phyloP scores from a whole-genome alignment of 2,329 filamentous ascomycete genomes.

The Fusarium nisikadoi region DNA sequence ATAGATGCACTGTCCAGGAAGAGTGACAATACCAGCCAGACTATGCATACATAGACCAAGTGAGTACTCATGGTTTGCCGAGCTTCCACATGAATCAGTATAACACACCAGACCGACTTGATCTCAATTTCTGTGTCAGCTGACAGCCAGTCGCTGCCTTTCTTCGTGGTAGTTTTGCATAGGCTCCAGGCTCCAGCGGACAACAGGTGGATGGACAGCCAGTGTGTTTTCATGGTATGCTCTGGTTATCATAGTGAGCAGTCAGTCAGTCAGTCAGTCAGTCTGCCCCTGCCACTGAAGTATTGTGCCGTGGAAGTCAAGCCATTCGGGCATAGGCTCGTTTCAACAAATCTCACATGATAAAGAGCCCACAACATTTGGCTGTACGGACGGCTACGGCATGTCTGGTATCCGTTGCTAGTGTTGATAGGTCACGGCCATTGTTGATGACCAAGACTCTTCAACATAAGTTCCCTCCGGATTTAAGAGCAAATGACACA shows the following conservation, averaged over 20 bases:
- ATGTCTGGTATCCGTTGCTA: neutral
- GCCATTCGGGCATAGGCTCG: neutral
- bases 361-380: neutral
- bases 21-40: neutral
- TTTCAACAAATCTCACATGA: slow-evolving; percentile 18
- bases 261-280: neutral
- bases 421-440: neutral
- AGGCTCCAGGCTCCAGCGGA: neutral
- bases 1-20: slow-evolving; percentile 1
- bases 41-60: neutral
- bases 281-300: neutral
- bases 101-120: neutral
- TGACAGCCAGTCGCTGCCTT: neutral
- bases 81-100: neutral
- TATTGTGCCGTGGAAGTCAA: neutral
- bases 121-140: neutral
- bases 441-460: neutral
- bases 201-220: neutral
- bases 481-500: slow-evolving; percentile 25
- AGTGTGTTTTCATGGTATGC: neutral
- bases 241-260: neutral
- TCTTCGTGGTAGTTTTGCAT: neutral
- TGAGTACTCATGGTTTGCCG: neutral
- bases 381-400: neutral
- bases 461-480: slow-evolving; percentile 23